Evolutionary conservation across 495 filamentous ascomycete species (phyloP), one percentile per base, ranked within the genome.

Genomic region (Tirmania nivea): DNA sequence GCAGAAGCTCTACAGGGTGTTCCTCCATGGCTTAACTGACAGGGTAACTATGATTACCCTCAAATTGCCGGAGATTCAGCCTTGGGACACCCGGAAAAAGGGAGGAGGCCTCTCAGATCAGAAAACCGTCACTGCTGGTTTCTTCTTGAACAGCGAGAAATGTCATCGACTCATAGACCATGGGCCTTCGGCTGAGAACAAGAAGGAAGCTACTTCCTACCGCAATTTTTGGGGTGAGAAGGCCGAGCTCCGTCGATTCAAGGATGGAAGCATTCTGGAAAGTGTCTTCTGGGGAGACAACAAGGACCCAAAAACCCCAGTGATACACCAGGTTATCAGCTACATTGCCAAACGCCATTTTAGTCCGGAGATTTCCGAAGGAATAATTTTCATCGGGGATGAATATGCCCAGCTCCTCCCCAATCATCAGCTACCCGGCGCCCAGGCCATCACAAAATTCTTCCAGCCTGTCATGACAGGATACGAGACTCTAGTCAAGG

Each of bases 161-260:
- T 76, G 78, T 52, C 68, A 73, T 48, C 79, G 87, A 19, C 70
- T 75, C 19, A 79, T 94, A 47, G 90, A 97, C 60, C 80, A 85
- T 60, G 90, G 90, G 2, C 90, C 90, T 2, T 63, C 79, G 0
- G 84, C 84, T 4, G 85, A 94, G 63, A 73, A 86, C 49, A 86
- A 78, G 63, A 74, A 76, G 53, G 74, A 78, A 58, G 76, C 81
- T 35, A 74, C 76, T 8, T 69, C 68, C 21, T 86, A 82, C 56
- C 78, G 78, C n/a, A 69, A 73, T 34, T 85, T 86, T 62, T 86
- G 82, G 82, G 82, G 81, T 8, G 74, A 81, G 4, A 83, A 80
- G 61, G 70, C 82, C 11, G 82, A 85, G 54, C 70, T 86, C 16
- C 73, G 82, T 60, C 77, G 82, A 35, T 86, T 85, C 64, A 80